Percentiles rank a stretch among this genome's conserved stretches.
phyloP scores from a whole-genome alignment of 768 basidiomycete species.

The Plicaturopsis crispa region DNA sequence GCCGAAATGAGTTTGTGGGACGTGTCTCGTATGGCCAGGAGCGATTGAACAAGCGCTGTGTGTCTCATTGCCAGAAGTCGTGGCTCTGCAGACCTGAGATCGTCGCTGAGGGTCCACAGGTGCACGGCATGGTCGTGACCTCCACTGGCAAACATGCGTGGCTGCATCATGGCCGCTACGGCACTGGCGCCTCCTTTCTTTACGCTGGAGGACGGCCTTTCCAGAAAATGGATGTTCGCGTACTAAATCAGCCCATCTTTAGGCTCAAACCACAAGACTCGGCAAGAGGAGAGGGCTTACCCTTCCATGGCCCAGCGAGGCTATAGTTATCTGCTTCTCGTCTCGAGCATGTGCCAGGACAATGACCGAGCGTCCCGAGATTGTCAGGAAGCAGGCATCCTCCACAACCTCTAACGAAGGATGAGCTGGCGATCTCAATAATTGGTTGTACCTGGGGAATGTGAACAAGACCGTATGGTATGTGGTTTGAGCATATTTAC shows the following conservation, averaged over 20 bases:
- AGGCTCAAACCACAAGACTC: too few species aligned
- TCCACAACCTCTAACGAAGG: slow-evolving; percentile 27
- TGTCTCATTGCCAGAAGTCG: slow-evolving; percentile 32
- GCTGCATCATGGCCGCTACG: slow-evolving; percentile 31
- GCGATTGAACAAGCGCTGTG: slow-evolving; percentile 31
- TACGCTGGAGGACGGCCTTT: neutral
- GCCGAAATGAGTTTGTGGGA: slow-evolving; percentile 39
- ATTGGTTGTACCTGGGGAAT: too few species aligned
- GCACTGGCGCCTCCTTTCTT: slow-evolving; percentile 36
- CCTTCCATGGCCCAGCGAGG: slow-evolving; percentile 10
- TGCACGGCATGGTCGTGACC: slow-evolving; percentile 42
- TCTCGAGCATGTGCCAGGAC: slow-evolving; percentile 33
- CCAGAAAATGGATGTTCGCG: too few species aligned
- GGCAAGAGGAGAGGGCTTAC: too few species aligned
- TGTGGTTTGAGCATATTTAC: too few species aligned
- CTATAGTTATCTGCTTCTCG: slow-evolving; percentile 22
- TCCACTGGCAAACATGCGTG: slow-evolving; percentile 37
- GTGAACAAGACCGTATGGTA: too few species aligned
- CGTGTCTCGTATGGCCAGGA: slow-evolving; percentile 34
- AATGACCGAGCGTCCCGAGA: slow-evolving; percentile 16
- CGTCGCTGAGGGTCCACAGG: slow-evolving; percentile 33
- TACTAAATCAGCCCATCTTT: too few species aligned
- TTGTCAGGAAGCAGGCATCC: slow-evolving; percentile 31
- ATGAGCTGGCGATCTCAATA: slow-evolving; percentile 13
- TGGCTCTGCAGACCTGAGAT: slow-evolving; percentile 22